Percentiles rank a stretch among this genome's conserved stretches.
phyloP scores from a whole-genome alignment of 805 yeast species.

The Teunomyces atbi region DNA sequence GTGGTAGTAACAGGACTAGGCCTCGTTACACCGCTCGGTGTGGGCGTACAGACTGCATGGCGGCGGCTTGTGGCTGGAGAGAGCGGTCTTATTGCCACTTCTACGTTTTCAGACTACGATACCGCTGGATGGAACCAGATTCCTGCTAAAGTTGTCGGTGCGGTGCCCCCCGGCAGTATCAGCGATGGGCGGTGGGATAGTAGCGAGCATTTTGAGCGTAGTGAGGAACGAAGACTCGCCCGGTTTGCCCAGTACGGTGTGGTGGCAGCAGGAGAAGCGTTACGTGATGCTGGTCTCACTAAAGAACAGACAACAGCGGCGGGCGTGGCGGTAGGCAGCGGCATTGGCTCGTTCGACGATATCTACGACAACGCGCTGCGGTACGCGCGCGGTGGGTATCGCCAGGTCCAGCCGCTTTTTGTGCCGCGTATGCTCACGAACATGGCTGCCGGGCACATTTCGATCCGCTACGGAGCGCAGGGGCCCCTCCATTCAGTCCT shows the following conservation, averaged over 20 bases:
- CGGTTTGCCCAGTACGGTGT: constrained; percentile 75
- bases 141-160: constrained; percentile 75
- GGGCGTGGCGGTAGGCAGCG: constrained; percentile 90
- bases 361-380: constrained; percentile 59
- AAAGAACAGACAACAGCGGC: constrained; percentile 16
- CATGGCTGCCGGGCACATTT: constrained; percentile 92
- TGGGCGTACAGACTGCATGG: constrained; percentile 60
- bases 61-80: constrained; percentile 45
- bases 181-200: constrained; percentile 52
- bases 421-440: constrained; percentile 81
- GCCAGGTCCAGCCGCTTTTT: constrained; percentile 78
- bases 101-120: constrained; percentile 36
- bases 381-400: constrained; percentile 53
- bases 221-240: constrained; percentile 63
- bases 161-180: constrained; percentile 54
- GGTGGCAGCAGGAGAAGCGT: constrained; percentile 74
- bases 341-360: constrained; percentile 85
- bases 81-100: constrained; percentile 62
- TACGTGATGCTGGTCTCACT: constrained; percentile 56
- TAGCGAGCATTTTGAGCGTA: constrained; percentile 45
- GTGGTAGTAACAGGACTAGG: constrained; percentile 95
- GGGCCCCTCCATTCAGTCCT: constrained; percentile 90
- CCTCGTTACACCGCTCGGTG: constrained; percentile 80
- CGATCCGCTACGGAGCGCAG: constrained; percentile 69
- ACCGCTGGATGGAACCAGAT: constrained; percentile 49